A percentile compares a stretch with the other conserved stretches of the same genome.
Conservation (phyloP, 257 asterid genomes). For the Sherardia arvensis region DNA sequence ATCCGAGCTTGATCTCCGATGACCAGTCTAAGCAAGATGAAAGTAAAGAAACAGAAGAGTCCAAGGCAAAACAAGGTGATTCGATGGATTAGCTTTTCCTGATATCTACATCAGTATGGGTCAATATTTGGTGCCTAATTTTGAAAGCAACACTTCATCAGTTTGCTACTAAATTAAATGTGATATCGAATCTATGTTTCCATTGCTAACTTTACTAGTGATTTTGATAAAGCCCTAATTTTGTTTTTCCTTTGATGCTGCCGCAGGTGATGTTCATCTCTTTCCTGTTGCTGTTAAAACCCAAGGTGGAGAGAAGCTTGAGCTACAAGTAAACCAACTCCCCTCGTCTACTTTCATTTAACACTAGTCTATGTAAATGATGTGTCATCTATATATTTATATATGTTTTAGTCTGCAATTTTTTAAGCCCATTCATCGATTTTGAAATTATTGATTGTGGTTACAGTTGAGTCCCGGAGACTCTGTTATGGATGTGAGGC, state of each 20-base stretch:
- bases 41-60: slow-evolving; percentile 2
- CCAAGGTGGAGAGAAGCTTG: slow-evolving; percentile 81
- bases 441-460: slow-evolving; percentile 15
- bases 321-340: slow-evolving; percentile 59
- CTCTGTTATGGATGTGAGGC: slow-evolving; percentile 95
- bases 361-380: background rate
- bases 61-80: slow-evolving; percentile 19
- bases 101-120: background rate
- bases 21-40: slow-evolving; percentile 45
- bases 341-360: slow-evolving; percentile 1
- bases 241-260: background rate
- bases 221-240: background rate
- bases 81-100: background rate
- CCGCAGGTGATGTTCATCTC: slow-evolving; percentile 70
- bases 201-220: background rate
- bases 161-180: background rate
- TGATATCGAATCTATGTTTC: background rate
- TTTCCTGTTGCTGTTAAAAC: slow-evolving; percentile 86
- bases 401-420: slow-evolving; percentile 1
- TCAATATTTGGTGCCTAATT: background rate
- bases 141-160: background rate
- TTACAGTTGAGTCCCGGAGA: slow-evolving; percentile 97
- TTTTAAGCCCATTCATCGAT: slow-evolving; percentile 10
- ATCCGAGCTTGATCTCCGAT: slow-evolving; percentile 3
- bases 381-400: background rate